phyloP scores from a whole-genome alignment of 495 filamentous ascomycete species.

The Xylaria intraflava region DNA sequence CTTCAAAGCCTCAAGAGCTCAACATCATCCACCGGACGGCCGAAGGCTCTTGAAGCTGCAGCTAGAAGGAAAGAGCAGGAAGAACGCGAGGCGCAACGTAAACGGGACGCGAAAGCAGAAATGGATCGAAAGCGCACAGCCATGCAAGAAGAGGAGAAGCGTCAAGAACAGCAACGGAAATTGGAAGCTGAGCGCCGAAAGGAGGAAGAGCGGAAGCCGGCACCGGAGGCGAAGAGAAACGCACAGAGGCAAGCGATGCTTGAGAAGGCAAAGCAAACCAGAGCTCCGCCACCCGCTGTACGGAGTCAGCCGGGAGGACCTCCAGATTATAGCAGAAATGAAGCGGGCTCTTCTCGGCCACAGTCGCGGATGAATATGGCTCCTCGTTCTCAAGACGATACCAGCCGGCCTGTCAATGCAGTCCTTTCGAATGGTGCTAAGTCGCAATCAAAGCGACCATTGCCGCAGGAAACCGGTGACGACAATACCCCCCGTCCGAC shows the following conservation, averaged over 20 bases:
- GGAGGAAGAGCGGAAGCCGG: constrained; percentile 42
- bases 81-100: constrained; percentile 69
- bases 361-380: constrained; percentile 37
- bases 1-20: constrained; percentile 63
- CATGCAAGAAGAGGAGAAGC: constrained; percentile 50
- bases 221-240: constrained; percentile 55
- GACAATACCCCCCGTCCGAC: constrained; percentile 32
- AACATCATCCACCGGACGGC: constrained; percentile 52
- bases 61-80: constrained; percentile 75
- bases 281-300: constrained; percentile 46
- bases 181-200: constrained; percentile 46
- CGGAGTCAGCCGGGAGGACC: constrained; percentile 44
- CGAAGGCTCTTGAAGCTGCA: constrained; percentile 57
- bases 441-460: constrained; percentile 39
- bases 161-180: constrained; percentile 44
- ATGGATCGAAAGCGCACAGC: constrained; percentile 67
- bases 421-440: constrained; percentile 38
- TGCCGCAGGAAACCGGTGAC: constrained; percentile 46
- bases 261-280: constrained; percentile 53
- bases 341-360: constrained; percentile 28
- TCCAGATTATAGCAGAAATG: constrained; percentile 35
- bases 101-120: constrained; percentile 69
- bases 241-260: constrained; percentile 66
- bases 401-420: constrained; percentile 37
- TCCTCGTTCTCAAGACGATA: constrained; percentile 29